Conservation (phyloP, 2,329 filamentous ascomycete genomes). For the Teratosphaeria destructans region DNA sequence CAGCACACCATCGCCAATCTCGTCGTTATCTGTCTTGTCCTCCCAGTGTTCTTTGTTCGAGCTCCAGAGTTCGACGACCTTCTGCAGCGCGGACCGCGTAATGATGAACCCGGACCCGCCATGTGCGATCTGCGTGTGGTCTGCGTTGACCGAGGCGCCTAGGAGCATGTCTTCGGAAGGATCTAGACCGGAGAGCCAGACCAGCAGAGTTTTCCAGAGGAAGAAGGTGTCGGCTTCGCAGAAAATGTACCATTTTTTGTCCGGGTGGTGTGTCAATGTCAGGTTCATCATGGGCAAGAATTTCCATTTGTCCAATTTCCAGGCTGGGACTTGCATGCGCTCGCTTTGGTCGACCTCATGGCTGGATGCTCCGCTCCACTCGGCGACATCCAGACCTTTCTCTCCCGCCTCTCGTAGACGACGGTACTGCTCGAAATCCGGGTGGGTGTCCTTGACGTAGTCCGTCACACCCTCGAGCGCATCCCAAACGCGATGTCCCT, state of each 20-base stretch:
- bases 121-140: constrained; percentile 30
- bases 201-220: constrained; percentile 42
- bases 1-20: constrained; percentile 44
- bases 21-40: constrained; percentile 35
- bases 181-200: constrained; percentile 45
- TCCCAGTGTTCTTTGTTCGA: constrained; percentile 32
- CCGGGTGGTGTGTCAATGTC: constrained; percentile 27
- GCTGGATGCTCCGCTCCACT: constrained; percentile 12
- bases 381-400: constrained; percentile 21
- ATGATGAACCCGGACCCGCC: constrained; percentile 34
- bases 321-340: constrained; percentile 16
- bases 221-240: constrained; percentile 50
- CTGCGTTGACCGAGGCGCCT: constrained; percentile 43
- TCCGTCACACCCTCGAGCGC: constrained; percentile 24
- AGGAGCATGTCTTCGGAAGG: constrained; percentile 40
- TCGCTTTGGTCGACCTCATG: constrained; percentile 1
- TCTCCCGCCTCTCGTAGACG: constrained; percentile 23
- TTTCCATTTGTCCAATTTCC: constrained; percentile 41
- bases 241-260: constrained; percentile 50
- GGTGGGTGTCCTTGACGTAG: constrained; percentile 20
- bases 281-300: constrained; percentile 41
- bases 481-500: constrained; percentile 30
- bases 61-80: constrained; percentile 28
- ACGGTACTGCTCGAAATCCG: constrained; percentile 28
- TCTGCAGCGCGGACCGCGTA: constrained; percentile 30